A percentile compares a stretch with the other conserved stretches of the same genome.
phyloP scores from a whole-genome alignment of 139 green algal species.

The Monoraphidium neglectum region DNA sequence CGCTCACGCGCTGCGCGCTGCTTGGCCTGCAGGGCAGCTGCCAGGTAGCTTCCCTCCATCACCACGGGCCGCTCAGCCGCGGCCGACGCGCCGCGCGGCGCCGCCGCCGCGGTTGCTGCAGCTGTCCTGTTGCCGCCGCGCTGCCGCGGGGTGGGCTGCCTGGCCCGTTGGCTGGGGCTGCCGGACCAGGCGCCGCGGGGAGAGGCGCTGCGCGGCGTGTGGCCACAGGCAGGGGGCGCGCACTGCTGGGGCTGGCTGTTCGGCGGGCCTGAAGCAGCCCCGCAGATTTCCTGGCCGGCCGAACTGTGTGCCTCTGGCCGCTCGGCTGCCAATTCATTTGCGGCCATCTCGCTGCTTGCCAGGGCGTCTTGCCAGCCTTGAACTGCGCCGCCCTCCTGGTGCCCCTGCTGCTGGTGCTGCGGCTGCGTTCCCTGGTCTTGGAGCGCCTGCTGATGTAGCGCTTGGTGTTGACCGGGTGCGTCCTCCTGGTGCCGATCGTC shows the following conservation, averaged over 20 bases:
- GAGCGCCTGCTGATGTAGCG: neutral
- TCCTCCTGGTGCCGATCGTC: neutral
- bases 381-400: neutral
- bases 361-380: neutral
- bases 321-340: neutral
- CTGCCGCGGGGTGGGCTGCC: too few species aligned
- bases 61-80: constrained; percentile 17
- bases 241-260: neutral
- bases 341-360: neutral
- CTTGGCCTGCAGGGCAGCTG: constrained; percentile 9
- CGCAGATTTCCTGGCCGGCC: too few species aligned
- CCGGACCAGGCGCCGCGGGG: neutral
- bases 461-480: neutral
- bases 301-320: too few species aligned
- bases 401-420: neutral
- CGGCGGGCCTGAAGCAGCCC: too few species aligned
- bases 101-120: neutral
- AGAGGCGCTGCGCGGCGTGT: neutral
- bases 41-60: constrained; percentile 25
- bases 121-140: too few species aligned
- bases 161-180: neutral
- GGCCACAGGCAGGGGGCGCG: neutral
- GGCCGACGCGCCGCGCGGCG: too few species aligned
- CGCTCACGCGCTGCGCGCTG: neutral
- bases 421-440: neutral